These are phyloP conservation scores for Barnettozyma botsteinii DNA, from an alignment of 805 yeast genomes.

Conservation along the genomic window DNA sequence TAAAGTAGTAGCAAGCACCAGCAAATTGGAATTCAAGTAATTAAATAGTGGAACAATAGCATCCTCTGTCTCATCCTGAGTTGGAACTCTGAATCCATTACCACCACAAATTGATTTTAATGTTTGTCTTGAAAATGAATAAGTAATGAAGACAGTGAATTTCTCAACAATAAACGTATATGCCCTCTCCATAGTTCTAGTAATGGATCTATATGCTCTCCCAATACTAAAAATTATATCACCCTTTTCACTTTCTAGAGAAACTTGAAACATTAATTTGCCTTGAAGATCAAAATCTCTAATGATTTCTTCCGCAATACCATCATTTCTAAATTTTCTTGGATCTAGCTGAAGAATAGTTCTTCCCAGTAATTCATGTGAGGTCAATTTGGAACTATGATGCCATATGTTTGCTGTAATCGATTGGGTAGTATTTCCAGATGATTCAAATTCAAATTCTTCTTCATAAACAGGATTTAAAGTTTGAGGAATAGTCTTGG, in stretches of 20 bases:
- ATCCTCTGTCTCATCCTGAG: slow-evolving; percentile 47
- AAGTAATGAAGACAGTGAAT: slow-evolving; percentile 58
- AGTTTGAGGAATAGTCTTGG: slow-evolving; percentile 56
- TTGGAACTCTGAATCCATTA: slow-evolving; percentile 38
- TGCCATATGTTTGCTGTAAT: slow-evolving; percentile 69
- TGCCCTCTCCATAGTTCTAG: slow-evolving; percentile 60
- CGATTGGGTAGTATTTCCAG: slow-evolving; percentile 37
- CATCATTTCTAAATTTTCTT: slow-evolving; percentile 56
- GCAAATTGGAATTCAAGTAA: slow-evolving; percentile 63
- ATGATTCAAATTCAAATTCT: slow-evolving; percentile 55
- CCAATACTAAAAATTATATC: slow-evolving; percentile 83
- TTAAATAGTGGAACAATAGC: slow-evolving; percentile 71
- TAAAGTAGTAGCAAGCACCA: slow-evolving; percentile 53
- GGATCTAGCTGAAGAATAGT: slow-evolving; percentile 58
- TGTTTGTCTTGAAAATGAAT: slow-evolving; percentile 50
- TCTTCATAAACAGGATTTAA: slow-evolving; percentile 83
- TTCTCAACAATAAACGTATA: slow-evolving; percentile 67
- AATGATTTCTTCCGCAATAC: slow-evolving; percentile 54
- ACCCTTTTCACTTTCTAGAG: slow-evolving; percentile 71
- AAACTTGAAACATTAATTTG: slow-evolving; percentile 54
- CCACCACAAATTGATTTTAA: slow-evolving; percentile 50
- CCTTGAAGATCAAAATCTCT: slow-evolving; percentile 64
- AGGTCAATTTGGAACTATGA: slow-evolving; percentile 39
- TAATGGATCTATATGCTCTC: slow-evolving; percentile 59
- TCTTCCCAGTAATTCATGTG: slow-evolving; percentile 63